phyloP scores from a whole-genome alignment of 306 rosid species.

The Castanea crenata region DNA sequence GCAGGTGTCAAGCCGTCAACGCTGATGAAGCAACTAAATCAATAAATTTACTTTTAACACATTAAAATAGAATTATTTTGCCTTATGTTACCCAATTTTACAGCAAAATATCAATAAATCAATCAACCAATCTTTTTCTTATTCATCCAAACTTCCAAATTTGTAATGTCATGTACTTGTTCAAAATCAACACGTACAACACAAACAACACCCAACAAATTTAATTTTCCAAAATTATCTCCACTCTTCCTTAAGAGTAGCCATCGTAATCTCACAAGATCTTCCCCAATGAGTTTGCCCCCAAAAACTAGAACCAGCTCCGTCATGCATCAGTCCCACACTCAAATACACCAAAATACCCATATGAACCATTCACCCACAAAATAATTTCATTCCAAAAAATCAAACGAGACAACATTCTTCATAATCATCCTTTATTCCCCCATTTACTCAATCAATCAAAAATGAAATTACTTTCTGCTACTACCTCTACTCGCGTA shows the following conservation, averaged over 20 bases:
- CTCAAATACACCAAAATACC: neutral
- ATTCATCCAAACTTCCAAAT: neutral
- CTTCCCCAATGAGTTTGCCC: neutral
- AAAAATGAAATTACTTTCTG: neutral
- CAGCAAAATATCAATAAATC: neutral
- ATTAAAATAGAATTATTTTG: neutral
- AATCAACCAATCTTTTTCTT: neutral
- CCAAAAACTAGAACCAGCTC: neutral
- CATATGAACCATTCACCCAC: neutral
- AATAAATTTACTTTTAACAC: slow-evolving; percentile 6
- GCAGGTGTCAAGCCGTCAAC: neutral
- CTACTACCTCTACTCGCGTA: neutral
- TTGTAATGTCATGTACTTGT: slow-evolving; percentile 2
- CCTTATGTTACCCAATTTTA: neutral
- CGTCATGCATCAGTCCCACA: neutral
- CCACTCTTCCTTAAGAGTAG: no score
- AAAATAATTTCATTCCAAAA: neutral
- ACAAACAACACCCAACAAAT: neutral
- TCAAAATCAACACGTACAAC: neutral
- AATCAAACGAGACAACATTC: neutral
- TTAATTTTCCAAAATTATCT: no score
- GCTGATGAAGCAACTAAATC: neutral
- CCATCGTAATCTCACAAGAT: neutral
- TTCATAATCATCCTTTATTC: neutral
- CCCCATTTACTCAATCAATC: neutral